Conservation (phyloP, 2,329 filamentous ascomycete species). For the Shiraia sp. region DNA sequence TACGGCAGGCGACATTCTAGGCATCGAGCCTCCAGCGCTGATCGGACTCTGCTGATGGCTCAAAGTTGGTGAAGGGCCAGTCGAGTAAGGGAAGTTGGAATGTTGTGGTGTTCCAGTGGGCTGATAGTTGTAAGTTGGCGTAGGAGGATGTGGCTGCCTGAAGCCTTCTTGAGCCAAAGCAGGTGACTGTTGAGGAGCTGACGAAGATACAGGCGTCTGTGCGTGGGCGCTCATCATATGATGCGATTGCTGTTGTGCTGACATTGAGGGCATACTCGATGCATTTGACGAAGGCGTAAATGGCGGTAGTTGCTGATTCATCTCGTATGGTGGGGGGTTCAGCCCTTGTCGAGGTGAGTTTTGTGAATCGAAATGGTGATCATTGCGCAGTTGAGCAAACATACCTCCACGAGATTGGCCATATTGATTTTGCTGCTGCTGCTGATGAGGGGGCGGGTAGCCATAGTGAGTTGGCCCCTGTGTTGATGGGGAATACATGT, state of each 20-base stretch:
- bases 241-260: conserved; percentile 48
- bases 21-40: conserved; percentile 50
- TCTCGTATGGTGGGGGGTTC: conserved; percentile 69
- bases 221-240: conserved; percentile 52
- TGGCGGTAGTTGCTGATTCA: conserved; percentile 61
- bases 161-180: conserved; percentile 64
- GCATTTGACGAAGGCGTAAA: conserved; percentile 63
- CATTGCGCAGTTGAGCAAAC: conserved; percentile 59
- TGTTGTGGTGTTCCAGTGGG: conserved; percentile 56
- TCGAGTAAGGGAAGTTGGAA: conserved; percentile 53
- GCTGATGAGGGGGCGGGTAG: conserved; percentile 47
- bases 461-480: conserved; percentile 61
- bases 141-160: conserved; percentile 61
- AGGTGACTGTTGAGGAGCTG: conserved; percentile 52
- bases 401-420: conserved; percentile 46
- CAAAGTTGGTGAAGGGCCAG: conserved; percentile 51
- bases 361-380: conserved; percentile 57
- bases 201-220: conserved; percentile 45
- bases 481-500: conserved; percentile 62
- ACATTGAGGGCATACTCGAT: conserved; percentile 50
- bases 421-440: conserved; percentile 39
- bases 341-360: conserved; percentile 68
- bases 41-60: conserved; percentile 53
- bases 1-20: conserved; percentile 58
- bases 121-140: conserved; percentile 67